phyloP scores from a whole-genome alignment of 768 basidiomycete genomes.

The Hericium alpestre region DNA sequence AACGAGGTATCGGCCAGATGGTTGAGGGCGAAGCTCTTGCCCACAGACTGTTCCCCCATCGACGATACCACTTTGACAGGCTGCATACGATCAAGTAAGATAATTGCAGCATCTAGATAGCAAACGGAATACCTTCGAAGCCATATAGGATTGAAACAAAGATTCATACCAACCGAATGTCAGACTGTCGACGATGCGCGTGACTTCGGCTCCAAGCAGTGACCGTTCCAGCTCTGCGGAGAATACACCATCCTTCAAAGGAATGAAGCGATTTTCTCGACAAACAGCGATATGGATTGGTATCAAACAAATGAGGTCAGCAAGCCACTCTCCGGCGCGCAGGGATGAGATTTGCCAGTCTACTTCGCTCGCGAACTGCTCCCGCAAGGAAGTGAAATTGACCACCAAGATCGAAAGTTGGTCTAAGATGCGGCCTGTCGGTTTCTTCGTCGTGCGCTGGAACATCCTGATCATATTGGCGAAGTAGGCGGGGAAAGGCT shows the following conservation, averaged over 20 bases:
- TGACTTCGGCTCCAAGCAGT: slow-evolving; percentile 49
- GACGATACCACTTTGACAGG: slow-evolving; percentile 58
- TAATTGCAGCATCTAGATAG: not conserved
- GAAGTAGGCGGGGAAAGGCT: slow-evolving; percentile 33
- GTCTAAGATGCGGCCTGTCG: slow-evolving; percentile 34
- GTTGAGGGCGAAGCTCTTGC: slow-evolving; percentile 50
- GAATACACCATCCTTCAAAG: slow-evolving; percentile 46
- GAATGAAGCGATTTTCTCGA: slow-evolving; percentile 49
- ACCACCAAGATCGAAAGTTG: slow-evolving; percentile 13
- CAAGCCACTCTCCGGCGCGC: slow-evolving; percentile 50
- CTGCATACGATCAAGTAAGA: not conserved
- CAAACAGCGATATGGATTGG: slow-evolving; percentile 56
- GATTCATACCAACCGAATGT: slow-evolving; percentile 60
- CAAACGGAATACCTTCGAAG: slow-evolving; percentile 48
- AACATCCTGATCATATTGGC: slow-evolving; percentile 34
- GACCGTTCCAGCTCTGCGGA: slow-evolving; percentile 40
- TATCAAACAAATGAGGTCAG: slow-evolving; percentile 49
- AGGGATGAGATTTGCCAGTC: slow-evolving; percentile 25
- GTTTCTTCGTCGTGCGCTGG: slow-evolving; percentile 41
- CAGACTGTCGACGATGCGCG: slow-evolving; percentile 42
- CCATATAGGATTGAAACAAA: slow-evolving; percentile 52
- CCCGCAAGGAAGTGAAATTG: too few species aligned
- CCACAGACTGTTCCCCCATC: slow-evolving; percentile 62
- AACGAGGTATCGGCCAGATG: slow-evolving; percentile 57
- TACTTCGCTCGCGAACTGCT: too few species aligned